Conservation (phyloP, 305 asterid genomes). For the Euphrasia arctica region DNA sequence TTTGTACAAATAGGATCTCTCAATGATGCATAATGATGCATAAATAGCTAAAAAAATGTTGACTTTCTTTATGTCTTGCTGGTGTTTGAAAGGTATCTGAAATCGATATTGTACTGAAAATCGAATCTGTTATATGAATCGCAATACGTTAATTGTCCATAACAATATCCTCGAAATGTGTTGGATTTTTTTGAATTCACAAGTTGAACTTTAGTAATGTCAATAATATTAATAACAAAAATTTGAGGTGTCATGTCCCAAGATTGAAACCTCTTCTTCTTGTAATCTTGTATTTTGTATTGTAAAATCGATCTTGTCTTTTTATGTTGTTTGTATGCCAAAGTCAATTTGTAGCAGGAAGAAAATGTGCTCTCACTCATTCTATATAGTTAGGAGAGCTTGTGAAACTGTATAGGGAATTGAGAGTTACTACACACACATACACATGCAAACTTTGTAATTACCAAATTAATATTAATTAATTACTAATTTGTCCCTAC, state of each 20-base stretch:
- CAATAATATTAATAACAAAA: conserved; percentile 1
- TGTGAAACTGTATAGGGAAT: conserved; percentile 38
- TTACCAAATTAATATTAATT: background rate
- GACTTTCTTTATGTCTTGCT: too few relatives aligned
- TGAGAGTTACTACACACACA: conserved; percentile 25
- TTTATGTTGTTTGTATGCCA: conserved; percentile 40
- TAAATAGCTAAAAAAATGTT: too few relatives aligned
- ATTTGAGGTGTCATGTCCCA: background rate
- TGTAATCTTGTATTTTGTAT: conserved; percentile 48
- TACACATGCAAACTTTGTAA: conserved; percentile 24
- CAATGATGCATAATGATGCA: too few relatives aligned
- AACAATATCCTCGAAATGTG: background rate
- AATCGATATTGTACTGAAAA: too few relatives aligned
- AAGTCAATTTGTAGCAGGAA: conserved; percentile 47
- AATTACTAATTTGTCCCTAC: conserved; percentile 38
- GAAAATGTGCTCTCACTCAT: background rate
- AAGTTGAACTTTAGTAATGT: conserved; percentile 26
- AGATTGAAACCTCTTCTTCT: conserved; percentile 37
- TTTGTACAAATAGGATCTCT: too few relatives aligned
- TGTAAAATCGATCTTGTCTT: conserved; percentile 31
- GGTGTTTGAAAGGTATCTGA: too few relatives aligned
- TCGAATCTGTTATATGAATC: too few relatives aligned
- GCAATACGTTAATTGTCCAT: background rate
- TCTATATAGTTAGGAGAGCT: background rate
- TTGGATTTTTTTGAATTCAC: conserved; percentile 3